These are phyloP conservation scores for Actinidia polygama DNA, from an alignment of 179 eudicot genomes.

Conservation along the genomic window DNA sequence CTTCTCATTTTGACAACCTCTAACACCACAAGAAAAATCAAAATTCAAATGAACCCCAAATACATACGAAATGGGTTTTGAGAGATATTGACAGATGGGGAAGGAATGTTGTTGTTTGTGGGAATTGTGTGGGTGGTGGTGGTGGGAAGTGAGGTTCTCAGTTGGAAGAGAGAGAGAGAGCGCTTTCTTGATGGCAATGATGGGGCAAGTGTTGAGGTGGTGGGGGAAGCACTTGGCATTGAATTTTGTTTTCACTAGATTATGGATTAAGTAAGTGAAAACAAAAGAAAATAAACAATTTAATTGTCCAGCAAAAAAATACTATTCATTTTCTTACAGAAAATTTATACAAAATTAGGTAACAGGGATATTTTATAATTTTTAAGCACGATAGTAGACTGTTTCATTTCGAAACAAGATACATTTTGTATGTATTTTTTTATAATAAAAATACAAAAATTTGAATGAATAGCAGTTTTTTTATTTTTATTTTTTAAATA, in stretches of 20 bases:
- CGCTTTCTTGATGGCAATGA: constrained; percentile 31
- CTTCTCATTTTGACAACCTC: background rate
- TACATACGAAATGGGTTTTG: constrained; percentile 1
- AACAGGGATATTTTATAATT: too few relatives aligned
- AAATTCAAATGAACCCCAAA: background rate
- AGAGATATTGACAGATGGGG: constrained; percentile 1
- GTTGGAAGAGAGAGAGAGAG: constrained; percentile 9
- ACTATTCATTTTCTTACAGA: too few relatives aligned
- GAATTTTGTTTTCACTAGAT: constrained; percentile 1
- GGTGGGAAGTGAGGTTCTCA: constrained; percentile 5
- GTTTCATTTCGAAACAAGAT: too few relatives aligned
- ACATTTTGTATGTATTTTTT: too few relatives aligned
- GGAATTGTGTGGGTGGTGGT: constrained; percentile 12
- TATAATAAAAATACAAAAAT: too few relatives aligned
- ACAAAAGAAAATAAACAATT: too few relatives aligned
- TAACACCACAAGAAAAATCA: background rate
- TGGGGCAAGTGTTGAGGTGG: constrained; percentile 21
- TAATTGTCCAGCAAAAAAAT: too few relatives aligned
- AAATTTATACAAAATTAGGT: too few relatives aligned
- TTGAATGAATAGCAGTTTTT: background rate
- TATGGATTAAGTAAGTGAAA: too few relatives aligned
- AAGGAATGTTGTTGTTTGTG: constrained; percentile 15
- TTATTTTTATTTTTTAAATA: background rate
- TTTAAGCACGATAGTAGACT: too few relatives aligned
- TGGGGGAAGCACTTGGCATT: constrained; percentile 11